Evolutionary conservation across 306 rosid species (phyloP), one percentile per base, ranked within the genome.

Genomic region (Hippophae tibetana): DNA sequence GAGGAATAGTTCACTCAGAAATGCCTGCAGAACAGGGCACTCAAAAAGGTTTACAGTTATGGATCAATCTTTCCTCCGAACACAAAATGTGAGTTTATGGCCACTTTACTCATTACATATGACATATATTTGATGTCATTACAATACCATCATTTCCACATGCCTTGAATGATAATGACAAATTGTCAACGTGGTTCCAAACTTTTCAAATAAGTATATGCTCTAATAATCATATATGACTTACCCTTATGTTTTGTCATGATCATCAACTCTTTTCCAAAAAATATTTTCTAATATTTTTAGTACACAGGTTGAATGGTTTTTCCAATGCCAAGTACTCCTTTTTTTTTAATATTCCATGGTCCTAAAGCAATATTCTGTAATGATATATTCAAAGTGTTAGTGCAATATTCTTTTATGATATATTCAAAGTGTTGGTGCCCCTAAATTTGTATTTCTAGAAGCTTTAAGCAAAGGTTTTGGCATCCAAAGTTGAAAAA

Each of bases 1-100:
- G 78, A 85, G 99, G 99, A 7, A 88, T 92, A 6, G 84, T 92
- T 68, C 99, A 92, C 71, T 92, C 99, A 9, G 96, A 92, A 76
- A 88, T 88, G 96, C 90, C 99, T 65, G 84, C 88, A 10, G 44
- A 86, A 49, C 93, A 85, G 61, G 96, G 96, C 18, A 82, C 92
- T 18, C 96, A 92, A 64, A 84, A 73, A 84, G 99, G 99, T 61
- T 60, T 92, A 0, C 99, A 92, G 40, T 67, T 92, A 7, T 92
- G 99, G 99, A 88, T 92, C 62, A 92, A 92, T 54, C 92, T 92
- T 40, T 68, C 99, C 68, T 88, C 99, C 71, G 67, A 86, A 66
- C 45, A 92, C 52, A 92, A 92, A 80, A 88, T 92, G 99, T 85
- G 70, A 46, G 81, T 58, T 3, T 7, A 58, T 10, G n/a, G 13